Conservation (phyloP, 2,329 filamentous ascomycete genomes). For the Mollisiaceae sp. region DNA sequence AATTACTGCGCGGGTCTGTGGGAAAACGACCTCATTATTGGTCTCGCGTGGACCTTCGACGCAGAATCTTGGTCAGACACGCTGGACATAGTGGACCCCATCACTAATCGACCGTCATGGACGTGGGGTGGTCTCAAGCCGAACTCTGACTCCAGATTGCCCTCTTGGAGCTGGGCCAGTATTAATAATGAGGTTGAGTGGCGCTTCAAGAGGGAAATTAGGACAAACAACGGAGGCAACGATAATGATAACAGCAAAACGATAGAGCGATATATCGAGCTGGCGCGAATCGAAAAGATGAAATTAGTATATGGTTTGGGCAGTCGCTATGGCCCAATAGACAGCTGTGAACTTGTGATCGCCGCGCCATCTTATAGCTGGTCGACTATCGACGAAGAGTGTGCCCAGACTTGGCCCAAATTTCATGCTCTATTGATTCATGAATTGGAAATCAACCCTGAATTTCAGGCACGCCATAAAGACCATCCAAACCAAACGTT, state of each 20-base stretch:
- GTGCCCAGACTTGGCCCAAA: neutral
- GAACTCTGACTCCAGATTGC: neutral
- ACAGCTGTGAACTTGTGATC: neutral
- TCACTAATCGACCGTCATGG: neutral
- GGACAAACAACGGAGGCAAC: neutral
- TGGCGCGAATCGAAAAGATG: neutral
- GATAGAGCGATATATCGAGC: neutral
- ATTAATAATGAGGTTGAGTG: slow-evolving; percentile 1
- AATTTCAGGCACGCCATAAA: neutral
- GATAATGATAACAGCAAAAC: neutral
- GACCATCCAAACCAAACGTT: neutral
- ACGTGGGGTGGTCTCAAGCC: neutral
- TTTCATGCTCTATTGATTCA: neutral
- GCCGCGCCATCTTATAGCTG: neutral
- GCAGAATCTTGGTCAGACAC: neutral
- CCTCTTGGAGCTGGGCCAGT: slow-evolving; percentile 5
- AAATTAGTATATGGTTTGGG: neutral
- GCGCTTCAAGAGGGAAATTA: neutral
- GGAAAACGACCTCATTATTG: neutral
- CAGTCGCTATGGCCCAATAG: neutral
- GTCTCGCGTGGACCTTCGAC: neutral
- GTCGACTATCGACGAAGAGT: neutral
- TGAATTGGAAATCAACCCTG: neutral
- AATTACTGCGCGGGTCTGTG: neutral
- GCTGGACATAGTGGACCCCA: neutral